These are phyloP conservation scores for Passiflora organensis DNA, from an alignment of 345 rosid species.

Conservation along the genomic window DNA sequence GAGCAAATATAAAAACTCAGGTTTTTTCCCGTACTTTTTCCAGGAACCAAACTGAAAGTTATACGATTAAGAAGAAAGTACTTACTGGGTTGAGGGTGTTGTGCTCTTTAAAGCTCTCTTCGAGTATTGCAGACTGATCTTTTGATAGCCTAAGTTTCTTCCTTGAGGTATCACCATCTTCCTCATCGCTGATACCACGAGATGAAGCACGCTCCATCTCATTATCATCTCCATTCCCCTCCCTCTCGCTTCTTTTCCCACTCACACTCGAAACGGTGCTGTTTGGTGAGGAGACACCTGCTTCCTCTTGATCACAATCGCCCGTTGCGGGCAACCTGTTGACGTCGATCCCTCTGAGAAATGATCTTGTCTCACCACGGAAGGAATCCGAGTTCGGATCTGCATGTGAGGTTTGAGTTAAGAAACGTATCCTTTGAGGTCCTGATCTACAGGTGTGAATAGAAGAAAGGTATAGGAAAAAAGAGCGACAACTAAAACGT, in stretches of 20 bases:
- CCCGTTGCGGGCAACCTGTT: slow-evolving; percentile 62
- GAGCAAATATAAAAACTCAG: not conserved
- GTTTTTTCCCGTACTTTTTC: not conserved
- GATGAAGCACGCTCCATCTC: slow-evolving; percentile 64
- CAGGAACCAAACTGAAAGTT: not conserved
- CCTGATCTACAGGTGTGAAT: slow-evolving; percentile 1
- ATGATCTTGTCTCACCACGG: slow-evolving; percentile 48
- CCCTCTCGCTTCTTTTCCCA: slow-evolving; percentile 89
- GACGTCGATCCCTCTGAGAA: slow-evolving; percentile 80
- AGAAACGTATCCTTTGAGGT: not conserved
- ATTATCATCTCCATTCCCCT: slow-evolving; percentile 53
- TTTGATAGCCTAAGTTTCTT: slow-evolving; percentile 90
- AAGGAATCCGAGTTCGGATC: slow-evolving; percentile 54
- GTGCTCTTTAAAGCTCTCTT: slow-evolving; percentile 90
- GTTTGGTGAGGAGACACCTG: slow-evolving; percentile 85
- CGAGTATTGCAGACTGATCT: slow-evolving; percentile 92
- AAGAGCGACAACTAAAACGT: slow-evolving; percentile 1
- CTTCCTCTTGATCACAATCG: slow-evolving; percentile 70
- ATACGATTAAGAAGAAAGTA: not conserved
- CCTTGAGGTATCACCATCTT: slow-evolving; percentile 81
- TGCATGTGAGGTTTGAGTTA: slow-evolving; percentile 41
- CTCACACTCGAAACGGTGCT: slow-evolving; percentile 88
- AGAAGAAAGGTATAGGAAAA: slow-evolving; percentile 13
- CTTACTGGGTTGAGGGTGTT: slow-evolving; percentile 94
- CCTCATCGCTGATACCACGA: slow-evolving; percentile 84